A percentile compares a stretch with the other conserved stretches of the same genome.
phyloP scores from a whole-genome alignment of 768 basidiomycete genomes.

The Collybiopsis confluens region DNA sequence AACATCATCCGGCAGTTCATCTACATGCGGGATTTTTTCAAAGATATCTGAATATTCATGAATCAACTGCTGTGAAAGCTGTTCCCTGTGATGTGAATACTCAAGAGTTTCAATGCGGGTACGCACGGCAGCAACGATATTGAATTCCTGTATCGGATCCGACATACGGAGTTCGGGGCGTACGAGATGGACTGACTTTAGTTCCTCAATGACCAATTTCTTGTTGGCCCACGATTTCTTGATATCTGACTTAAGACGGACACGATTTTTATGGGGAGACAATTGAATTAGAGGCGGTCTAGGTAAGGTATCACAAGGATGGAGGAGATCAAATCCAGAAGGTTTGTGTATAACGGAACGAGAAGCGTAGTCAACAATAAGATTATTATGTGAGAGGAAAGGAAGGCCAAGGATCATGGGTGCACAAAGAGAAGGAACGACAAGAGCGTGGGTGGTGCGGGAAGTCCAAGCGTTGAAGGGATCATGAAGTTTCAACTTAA shows the following conservation, averaged over 20 bases:
- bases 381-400: conserved; percentile 27
- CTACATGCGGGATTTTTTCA: conserved; percentile 17
- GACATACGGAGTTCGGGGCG: not conserved
- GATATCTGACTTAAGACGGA: not conserved
- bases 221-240: not conserved
- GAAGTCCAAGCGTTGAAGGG: not conserved
- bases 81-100: not conserved
- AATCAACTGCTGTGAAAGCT: conserved; percentile 1
- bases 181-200: not conserved
- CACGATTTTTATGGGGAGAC: not conserved
- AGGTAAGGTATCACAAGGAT: not conserved
- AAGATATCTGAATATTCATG: conserved; percentile 15
- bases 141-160: not conserved
- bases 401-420: conserved; percentile 30
- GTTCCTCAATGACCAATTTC: not conserved
- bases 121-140: not conserved
- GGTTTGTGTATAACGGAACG: conserved; percentile 13
- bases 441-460: not conserved
- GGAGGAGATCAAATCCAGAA: conserved; percentile 5
- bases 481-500: not conserved
- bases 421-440: not conserved
- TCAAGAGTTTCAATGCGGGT: not conserved
- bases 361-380: conserved; percentile 24
- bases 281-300: not conserved
- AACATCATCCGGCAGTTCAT: conserved; percentile 16